Conservation (phyloP, 164 flowering plant species). For the Tinospora cordifolia region DNA sequence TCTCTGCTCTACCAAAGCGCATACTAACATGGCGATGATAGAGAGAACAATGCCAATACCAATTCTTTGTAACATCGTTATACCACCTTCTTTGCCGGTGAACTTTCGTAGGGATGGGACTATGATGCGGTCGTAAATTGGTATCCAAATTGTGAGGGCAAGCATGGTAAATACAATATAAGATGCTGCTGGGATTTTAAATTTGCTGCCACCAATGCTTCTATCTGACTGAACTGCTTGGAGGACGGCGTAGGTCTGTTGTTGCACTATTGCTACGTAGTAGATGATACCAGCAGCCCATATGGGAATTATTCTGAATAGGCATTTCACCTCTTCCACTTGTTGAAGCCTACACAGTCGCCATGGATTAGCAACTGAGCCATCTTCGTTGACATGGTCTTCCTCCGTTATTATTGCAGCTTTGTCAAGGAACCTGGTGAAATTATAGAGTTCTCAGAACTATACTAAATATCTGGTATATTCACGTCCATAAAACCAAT, state of each 20-base stretch:
- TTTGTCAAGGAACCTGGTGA: slow-evolving; percentile 59
- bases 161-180: slow-evolving; percentile 44
- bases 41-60: slow-evolving; percentile 43
- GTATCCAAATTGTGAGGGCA: slow-evolving; percentile 48
- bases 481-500: too few relatives aligned
- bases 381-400: slow-evolving; percentile 49
- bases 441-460: too few relatives aligned
- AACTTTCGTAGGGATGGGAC: slow-evolving; percentile 31
- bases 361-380: slow-evolving; percentile 68
- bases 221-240: slow-evolving; percentile 57
- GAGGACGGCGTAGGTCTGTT: slow-evolving; percentile 32
- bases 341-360: slow-evolving; percentile 61
- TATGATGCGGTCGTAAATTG: slow-evolving; percentile 47
- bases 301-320: slow-evolving; percentile 62
- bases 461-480: too few relatives aligned
- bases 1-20: slow-evolving; percentile 37
- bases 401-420: slow-evolving; percentile 51
- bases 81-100: slow-evolving; percentile 42
- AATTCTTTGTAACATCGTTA: slow-evolving; percentile 48
- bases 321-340: slow-evolving; percentile 74
- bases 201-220: slow-evolving; percentile 23
- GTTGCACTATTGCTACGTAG: slow-evolving; percentile 30
- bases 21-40: slow-evolving; percentile 29
- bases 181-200: slow-evolving; percentile 49
- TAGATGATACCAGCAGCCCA: slow-evolving; percentile 45